Conservation (phyloP, 768 basidiomycete species). For the Tricholoma sp. region DNA sequence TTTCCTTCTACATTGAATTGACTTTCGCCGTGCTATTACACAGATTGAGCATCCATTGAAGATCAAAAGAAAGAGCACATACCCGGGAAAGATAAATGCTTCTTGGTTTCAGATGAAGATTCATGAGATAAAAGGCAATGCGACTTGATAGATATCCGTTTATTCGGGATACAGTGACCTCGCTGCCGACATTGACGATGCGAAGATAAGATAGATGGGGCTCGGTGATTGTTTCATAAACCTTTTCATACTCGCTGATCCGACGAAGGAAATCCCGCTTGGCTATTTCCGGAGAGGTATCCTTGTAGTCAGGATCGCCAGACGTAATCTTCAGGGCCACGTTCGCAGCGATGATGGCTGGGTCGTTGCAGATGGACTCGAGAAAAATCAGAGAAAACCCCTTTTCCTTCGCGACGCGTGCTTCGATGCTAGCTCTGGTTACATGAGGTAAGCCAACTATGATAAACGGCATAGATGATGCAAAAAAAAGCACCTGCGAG, state of each 20-base stretch:
- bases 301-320: constrained; percentile 97
- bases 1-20: constrained; percentile 95
- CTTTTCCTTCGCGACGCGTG: constrained; percentile 80
- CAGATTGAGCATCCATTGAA: constrained; percentile 6
- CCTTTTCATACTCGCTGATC: constrained; percentile 89
- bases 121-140: constrained; percentile 98
- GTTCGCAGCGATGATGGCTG: constrained; percentile 90
- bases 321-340: constrained; percentile 93
- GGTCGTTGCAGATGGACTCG: constrained; percentile 93
- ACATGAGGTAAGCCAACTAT: background rate
- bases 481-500: constrained; percentile 51
- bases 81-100: constrained; percentile 96
- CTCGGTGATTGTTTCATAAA: constrained; percentile 94
- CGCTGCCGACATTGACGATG: constrained; percentile 89
- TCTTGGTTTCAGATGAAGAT: constrained; percentile 92
- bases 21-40: constrained; percentile 87
- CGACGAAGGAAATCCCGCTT: constrained; percentile 86
- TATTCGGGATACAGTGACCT: constrained; percentile 81
- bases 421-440: constrained; percentile 73
- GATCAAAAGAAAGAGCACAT: constrained; percentile 23
- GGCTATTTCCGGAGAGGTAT: constrained; percentile 79
- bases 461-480: background rate
- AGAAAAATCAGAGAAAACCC: constrained; percentile 89
- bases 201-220: constrained; percentile 85
- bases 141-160: constrained; percentile 95